Evolutionary conservation across 306 rosid genomes (phyloP).

Genomic region (Aeschynomene evenia): DNA sequence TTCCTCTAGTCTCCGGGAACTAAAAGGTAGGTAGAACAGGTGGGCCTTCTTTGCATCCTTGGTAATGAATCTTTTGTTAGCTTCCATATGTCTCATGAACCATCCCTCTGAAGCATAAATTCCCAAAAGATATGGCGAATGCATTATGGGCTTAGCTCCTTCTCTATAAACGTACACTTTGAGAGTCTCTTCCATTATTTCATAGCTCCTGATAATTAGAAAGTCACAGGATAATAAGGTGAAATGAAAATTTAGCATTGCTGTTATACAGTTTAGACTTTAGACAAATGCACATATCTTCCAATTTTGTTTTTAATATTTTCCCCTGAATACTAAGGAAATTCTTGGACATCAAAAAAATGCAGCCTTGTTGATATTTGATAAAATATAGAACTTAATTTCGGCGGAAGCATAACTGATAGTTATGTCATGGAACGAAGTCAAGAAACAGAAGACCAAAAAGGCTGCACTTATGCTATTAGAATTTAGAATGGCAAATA

Average conservation of each 20-base stretch:
- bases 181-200: slow-evolving; percentile 81
- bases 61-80: slow-evolving; percentile 56
- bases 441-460: neutral
- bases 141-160: slow-evolving; percentile 77
- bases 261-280: neutral
- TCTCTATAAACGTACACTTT: slow-evolving; percentile 74
- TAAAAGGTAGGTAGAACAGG: slow-evolving; percentile 89
- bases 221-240: slow-evolving; percentile 8
- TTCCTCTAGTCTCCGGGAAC: slow-evolving; percentile 80
- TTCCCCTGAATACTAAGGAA: neutral
- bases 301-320: neutral
- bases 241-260: slow-evolving; percentile 14
- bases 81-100: slow-evolving; percentile 85
- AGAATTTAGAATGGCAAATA: neutral
- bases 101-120: slow-evolving; percentile 98
- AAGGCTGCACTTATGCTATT: neutral
- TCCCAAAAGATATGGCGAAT: slow-evolving; percentile 67
- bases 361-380: neutral
- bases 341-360: neutral
- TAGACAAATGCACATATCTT: neutral
- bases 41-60: slow-evolving; percentile 70
- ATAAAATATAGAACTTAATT: too few species aligned
- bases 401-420: too few species aligned
- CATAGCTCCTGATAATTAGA: slow-evolving; percentile 75
- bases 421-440: neutral